These are phyloP conservation scores for Phylloporus scabripes DNA, from an alignment of 768 basidiomycete genomes.

Conservation along the genomic window DNA sequence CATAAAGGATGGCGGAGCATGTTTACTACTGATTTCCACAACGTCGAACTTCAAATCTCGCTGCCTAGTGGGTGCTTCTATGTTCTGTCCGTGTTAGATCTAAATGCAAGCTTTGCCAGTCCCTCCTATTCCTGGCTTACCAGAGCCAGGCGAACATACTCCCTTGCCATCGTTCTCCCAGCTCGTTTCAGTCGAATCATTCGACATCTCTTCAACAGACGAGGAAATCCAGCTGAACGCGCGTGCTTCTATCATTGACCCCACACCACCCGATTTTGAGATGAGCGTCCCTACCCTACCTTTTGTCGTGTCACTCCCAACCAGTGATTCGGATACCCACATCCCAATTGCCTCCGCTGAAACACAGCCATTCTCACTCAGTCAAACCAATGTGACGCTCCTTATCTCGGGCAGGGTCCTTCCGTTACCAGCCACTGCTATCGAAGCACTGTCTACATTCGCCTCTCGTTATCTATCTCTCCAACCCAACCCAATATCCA, in stretches of 20 bases:
- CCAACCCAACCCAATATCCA: slow-evolving; percentile 48
- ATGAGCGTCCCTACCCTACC: slow-evolving; percentile 54
- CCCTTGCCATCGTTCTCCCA: slow-evolving; percentile 54
- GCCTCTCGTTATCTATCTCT: slow-evolving; percentile 61
- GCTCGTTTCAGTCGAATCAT: slow-evolving; percentile 55
- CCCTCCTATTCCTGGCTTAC: slow-evolving; percentile 60
- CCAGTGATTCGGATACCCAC: slow-evolving; percentile 12
- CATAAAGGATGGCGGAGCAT: slow-evolving; percentile 43
- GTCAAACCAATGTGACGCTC: slow-evolving; percentile 64
- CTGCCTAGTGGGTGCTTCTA: slow-evolving; percentile 46
- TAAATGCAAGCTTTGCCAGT: slow-evolving; percentile 38
- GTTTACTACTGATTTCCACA: slow-evolving; percentile 35
- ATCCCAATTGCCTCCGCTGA: slow-evolving; percentile 51
- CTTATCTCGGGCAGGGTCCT: slow-evolving; percentile 51
- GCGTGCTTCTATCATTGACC: slow-evolving; percentile 53
- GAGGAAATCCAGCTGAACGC: slow-evolving; percentile 43
- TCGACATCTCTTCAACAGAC: slow-evolving; percentile 38
- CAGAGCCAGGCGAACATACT: slow-evolving; percentile 44
- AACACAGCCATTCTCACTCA: slow-evolving; percentile 53
- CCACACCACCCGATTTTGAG: slow-evolving; percentile 44
- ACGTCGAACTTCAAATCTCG: slow-evolving; percentile 44
- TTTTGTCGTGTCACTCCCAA: slow-evolving; percentile 53
- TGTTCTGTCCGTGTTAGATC: neutral
- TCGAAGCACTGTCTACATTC: slow-evolving; percentile 50
- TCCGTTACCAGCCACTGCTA: slow-evolving; percentile 41